phyloP scores from a whole-genome alignment of 257 asterid species.

The Solanum bulbocastanum region DNA sequence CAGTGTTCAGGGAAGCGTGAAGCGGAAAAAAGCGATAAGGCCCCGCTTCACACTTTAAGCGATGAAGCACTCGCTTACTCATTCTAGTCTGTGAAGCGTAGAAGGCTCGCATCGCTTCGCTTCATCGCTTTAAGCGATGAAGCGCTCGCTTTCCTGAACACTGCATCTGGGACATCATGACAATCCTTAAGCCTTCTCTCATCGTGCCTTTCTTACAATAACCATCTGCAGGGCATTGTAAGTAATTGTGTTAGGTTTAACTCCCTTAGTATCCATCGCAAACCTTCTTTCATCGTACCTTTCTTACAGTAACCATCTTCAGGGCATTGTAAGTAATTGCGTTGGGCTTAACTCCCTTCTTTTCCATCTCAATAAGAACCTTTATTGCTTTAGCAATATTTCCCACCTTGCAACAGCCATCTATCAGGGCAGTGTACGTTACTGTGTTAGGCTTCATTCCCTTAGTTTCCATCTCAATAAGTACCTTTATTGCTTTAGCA shows the following conservation, averaged over 20 bases:
- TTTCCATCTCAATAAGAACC: conserved; percentile 7
- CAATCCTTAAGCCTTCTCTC: conserved; percentile 28
- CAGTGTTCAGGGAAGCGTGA: too few species aligned
- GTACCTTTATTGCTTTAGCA: conserved; percentile 20
- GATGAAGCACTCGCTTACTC: too few species aligned
- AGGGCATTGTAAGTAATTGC: conserved; percentile 16
- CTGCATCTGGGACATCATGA: conserved; percentile 63
- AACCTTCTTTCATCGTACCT: too few species aligned
- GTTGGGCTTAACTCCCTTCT: conserved; percentile 17
- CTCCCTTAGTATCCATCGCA: conserved; percentile 15
- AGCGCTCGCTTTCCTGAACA: too few species aligned
- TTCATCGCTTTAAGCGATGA: too few species aligned
- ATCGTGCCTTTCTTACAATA: conserved; percentile 19
- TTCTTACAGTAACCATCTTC: conserved; percentile 16
- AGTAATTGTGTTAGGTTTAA: conserved; percentile 13
- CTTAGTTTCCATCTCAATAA: conserved; percentile 12
- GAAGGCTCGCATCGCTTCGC: too few species aligned
- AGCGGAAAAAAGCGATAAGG: too few species aligned
- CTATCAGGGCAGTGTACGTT: conserved; percentile 17
- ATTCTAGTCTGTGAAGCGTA: too few species aligned
- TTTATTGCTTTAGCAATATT: conserved; percentile 28
- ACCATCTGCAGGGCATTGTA: conserved; percentile 20
- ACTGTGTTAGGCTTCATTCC: conserved; percentile 17
- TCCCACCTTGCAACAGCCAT: conserved; percentile 20
- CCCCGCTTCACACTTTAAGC: too few species aligned